phyloP scores from a whole-genome alignment of 2,329 filamentous ascomycete species.

The Verticillium dahliae region DNA sequence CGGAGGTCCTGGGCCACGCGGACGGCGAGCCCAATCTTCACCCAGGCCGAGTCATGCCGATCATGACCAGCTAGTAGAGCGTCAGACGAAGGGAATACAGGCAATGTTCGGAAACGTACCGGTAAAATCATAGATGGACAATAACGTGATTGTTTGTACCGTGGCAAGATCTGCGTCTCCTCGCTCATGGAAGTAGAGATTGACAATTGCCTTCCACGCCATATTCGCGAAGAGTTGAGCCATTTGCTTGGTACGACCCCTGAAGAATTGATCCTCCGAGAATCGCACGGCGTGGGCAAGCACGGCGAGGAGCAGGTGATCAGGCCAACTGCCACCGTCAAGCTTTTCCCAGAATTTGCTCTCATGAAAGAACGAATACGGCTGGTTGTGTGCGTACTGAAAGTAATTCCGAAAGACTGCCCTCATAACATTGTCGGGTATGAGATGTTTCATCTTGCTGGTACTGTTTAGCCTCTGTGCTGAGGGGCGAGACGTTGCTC shows the following conservation, averaged over 20 bases:
- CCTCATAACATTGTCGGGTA: slow-evolving; percentile 2
- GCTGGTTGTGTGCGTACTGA: slow-evolving; percentile 25
- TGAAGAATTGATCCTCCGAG: background rate
- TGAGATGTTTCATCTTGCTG: background rate
- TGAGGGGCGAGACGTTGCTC: background rate
- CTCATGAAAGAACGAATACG: slow-evolving; percentile 30
- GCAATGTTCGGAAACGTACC: slow-evolving; percentile 15
- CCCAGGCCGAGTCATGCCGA: slow-evolving; percentile 26
- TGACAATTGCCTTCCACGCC: slow-evolving; percentile 25
- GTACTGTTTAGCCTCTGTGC: background rate
- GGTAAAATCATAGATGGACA: slow-evolving; percentile 29
- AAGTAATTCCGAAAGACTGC: slow-evolving; percentile 22
- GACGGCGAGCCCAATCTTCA: slow-evolving; percentile 24
- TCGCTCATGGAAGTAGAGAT: slow-evolving; percentile 22
- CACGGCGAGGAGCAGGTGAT: background rate
- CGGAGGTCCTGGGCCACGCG: slow-evolving; percentile 25
- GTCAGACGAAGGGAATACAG: background rate
- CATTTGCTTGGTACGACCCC: background rate
- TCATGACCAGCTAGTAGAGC: slow-evolving; percentile 17
- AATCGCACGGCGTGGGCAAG: background rate
- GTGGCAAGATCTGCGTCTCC: slow-evolving; percentile 22
- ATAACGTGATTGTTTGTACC: slow-evolving; percentile 27
- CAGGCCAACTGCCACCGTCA: slow-evolving; percentile 3
- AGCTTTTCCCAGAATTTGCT: slow-evolving; percentile 20
- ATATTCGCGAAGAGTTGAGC: background rate